These are phyloP conservation scores for Lentinula lateritia DNA, from an alignment of 768 basidiomycete genomes.

Conservation along the genomic window DNA sequence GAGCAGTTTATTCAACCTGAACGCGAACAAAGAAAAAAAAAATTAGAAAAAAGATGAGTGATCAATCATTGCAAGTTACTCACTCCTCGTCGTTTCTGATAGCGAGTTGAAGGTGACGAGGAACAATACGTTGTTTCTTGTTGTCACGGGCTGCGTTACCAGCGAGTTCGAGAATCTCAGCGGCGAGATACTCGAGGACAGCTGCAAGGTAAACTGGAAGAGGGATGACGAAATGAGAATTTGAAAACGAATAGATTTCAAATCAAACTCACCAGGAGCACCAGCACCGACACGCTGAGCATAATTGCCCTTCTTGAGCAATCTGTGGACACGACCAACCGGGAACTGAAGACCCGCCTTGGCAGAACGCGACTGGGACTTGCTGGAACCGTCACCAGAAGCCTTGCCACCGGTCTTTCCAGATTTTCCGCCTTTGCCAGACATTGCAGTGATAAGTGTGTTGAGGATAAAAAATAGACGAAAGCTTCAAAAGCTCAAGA, in stretches of 20 bases:
- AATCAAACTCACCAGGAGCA: conserved; percentile 57
- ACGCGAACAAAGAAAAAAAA: background rate
- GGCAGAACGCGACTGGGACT: conserved; percentile 65
- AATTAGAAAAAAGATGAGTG: background rate
- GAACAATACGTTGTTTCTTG: conserved; percentile 93
- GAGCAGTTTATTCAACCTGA: conserved; percentile 71
- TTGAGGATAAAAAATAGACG: conserved; percentile 12
- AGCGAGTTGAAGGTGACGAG: conserved; percentile 87
- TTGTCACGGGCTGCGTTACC: conserved; percentile 81
- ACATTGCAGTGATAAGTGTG: conserved; percentile 25
- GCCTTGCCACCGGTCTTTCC: conserved; percentile 52
- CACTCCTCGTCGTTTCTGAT: conserved; percentile 90
- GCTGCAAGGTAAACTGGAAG: conserved; percentile 78
- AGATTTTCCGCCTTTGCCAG: conserved; percentile 49
- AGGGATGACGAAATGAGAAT: too few species aligned
- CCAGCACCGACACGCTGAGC: conserved; percentile 86
- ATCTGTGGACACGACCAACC: conserved; percentile 89
- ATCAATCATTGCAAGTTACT: conserved; percentile 11
- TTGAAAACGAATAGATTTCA: too few species aligned
- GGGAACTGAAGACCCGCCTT: conserved; percentile 82
- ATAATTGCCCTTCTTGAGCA: conserved; percentile 84
- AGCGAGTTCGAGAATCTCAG: conserved; percentile 90
- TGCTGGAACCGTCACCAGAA: conserved; percentile 31
- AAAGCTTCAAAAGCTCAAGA: conserved; percentile 1
- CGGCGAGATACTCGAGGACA: conserved; percentile 88